These are phyloP conservation scores for Myriosclerotinia curreyana DNA, from an alignment of 2,329 filamentous ascomycete species.

Conservation along the genomic window DNA sequence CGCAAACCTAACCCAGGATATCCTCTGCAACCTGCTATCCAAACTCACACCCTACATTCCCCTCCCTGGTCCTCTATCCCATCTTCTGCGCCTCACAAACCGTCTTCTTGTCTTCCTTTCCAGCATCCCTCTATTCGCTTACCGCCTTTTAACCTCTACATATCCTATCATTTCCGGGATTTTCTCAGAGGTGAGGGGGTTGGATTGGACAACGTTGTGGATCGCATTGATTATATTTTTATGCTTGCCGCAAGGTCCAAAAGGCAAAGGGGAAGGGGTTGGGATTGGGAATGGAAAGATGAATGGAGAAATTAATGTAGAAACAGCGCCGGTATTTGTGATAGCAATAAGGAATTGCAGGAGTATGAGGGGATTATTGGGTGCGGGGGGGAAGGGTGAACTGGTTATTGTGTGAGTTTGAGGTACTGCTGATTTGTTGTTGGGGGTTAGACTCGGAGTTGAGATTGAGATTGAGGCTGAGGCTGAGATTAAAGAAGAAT, in stretches of 20 bases:
- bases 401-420: neutral
- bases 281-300: neutral
- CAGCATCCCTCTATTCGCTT: too few relatives aligned
- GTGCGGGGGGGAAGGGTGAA: neutral
- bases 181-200: neutral
- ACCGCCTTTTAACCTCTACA: too few relatives aligned
- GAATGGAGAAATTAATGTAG: neutral
- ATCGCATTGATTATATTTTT: neutral
- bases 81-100: too few relatives aligned
- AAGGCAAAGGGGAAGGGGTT: neutral
- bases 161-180: too few relatives aligned
- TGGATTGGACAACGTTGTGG: neutral
- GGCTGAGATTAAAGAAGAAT: neutral
- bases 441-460: neutral
- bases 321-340: neutral
- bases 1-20: too few relatives aligned
- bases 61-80: too few relatives aligned
- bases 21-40: too few relatives aligned
- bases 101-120: too few relatives aligned
- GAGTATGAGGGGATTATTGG: neutral
- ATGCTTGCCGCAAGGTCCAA: neutral
- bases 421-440: neutral
- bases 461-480: too few relatives aligned
- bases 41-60: too few relatives aligned
- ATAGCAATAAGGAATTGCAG: neutral